These are phyloP conservation scores for Xylariaceae sp. DNA, from an alignment of 2,329 filamentous ascomycete species.

Conservation along the genomic window DNA sequence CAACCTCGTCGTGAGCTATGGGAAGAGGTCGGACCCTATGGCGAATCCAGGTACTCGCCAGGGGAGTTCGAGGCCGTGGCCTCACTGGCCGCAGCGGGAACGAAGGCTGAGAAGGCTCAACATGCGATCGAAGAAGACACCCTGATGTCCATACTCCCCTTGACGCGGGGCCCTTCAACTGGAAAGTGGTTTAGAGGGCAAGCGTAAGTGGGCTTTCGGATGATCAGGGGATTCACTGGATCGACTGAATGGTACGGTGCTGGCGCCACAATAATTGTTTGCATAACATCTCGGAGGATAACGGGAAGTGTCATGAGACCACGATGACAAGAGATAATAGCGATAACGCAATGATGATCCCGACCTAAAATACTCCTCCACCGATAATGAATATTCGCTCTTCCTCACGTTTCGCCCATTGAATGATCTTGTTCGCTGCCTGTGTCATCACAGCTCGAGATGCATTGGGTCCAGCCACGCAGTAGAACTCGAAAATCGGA, in stretches of 20 bases:
- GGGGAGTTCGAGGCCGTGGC: constrained; percentile 4
- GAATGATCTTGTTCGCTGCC: constrained; percentile 81
- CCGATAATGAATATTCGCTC: constrained; percentile 95
- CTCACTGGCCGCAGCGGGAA: background rate
- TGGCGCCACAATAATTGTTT: background rate
- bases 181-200: background rate
- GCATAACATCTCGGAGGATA: too few species aligned
- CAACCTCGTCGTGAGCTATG: too few species aligned
- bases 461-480: constrained; percentile 75
- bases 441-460: constrained; percentile 67
- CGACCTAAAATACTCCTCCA: constrained; percentile 81
- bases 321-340: background rate
- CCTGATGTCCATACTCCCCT: too few species aligned
- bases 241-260: background rate
- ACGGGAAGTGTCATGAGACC: too few species aligned
- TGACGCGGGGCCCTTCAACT: background rate
- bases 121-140: too few species aligned
- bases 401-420: constrained; percentile 89
- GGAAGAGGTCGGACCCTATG: background rate
- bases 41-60: constrained; percentile 5
- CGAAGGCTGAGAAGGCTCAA: too few species aligned
- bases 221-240: background rate
- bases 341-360: background rate
- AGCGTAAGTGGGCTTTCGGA: too few species aligned
- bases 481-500: constrained; percentile 89